Evolutionary conservation across 306 rosid genomes (phyloP).

Genomic region (Calophaca sinica): DNA sequence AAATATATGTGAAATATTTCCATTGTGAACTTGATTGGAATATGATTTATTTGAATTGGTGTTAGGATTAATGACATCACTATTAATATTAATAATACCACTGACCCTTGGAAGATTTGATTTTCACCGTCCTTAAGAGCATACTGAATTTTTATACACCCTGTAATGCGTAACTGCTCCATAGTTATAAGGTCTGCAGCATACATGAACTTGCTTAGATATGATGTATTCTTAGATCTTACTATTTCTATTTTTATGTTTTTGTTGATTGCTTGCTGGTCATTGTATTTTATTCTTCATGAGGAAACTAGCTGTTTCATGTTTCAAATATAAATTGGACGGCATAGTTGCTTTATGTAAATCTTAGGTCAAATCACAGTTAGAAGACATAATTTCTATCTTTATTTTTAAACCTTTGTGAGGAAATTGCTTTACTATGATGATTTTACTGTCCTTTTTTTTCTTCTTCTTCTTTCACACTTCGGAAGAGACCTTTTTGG

Average conservation of each 20-base stretch:
- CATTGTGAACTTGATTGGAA: constrained; percentile 12
- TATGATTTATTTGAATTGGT: constrained; percentile 15
- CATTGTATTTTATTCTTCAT: not conserved
- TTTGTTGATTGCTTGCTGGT: constrained; percentile 13
- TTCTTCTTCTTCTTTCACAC: not conserved
- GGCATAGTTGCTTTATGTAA: not conserved
- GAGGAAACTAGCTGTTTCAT: constrained; percentile 11
- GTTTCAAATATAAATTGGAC: constrained; percentile 32
- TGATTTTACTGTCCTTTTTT: not conserved
- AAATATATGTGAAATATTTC: constrained; percentile 8
- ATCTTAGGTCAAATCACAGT: not conserved
- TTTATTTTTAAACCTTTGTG: not conserved
- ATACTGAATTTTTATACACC: not conserved
- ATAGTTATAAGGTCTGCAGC: constrained; percentile 5
- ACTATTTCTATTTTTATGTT: not conserved
- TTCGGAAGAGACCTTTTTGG: constrained; percentile 2
- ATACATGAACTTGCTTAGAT: constrained; percentile 12
- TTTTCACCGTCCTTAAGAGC: not conserved
- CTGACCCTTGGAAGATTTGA: constrained; percentile 15
- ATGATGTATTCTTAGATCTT: not conserved
- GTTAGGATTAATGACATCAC: not conserved
- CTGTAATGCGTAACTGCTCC: not conserved
- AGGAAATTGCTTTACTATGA: constrained; percentile 18
- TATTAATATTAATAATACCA: not conserved
- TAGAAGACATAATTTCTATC: constrained; percentile 8